Conservation (phyloP, 306 rosid species). For the Prunus dulcis region DNA sequence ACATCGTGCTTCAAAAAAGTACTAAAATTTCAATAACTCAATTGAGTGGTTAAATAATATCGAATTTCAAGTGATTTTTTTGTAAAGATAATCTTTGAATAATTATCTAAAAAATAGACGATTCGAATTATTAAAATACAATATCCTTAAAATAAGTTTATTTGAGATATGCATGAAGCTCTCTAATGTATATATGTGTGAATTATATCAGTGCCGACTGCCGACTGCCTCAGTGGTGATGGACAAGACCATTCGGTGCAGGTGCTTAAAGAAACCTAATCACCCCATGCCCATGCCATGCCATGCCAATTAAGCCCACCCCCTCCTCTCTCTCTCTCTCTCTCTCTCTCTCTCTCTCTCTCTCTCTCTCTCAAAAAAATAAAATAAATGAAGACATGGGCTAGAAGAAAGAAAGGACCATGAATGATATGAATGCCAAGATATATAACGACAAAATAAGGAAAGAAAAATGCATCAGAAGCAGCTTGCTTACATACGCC, state of each 20-base stretch:
- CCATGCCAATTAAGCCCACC: conserved; percentile 9
- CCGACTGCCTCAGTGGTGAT: conserved; percentile 1
- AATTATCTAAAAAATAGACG: no score
- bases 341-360: conserved; percentile 2
- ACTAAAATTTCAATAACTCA: no score
- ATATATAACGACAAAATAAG: conserved; percentile 29
- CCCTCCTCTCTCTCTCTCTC: background rate
- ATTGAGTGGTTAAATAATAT: no score
- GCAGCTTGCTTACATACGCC: conserved; percentile 7
- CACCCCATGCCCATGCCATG: background rate
- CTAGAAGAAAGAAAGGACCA: background rate
- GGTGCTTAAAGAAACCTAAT: conserved; percentile 22
- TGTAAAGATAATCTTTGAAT: no score
- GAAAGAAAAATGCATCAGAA: conserved; percentile 18
- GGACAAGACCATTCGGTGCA: conserved; percentile 33
- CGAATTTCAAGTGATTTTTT: no score
- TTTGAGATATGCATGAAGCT: no score
- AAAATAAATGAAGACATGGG: background rate
- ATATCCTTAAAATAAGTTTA: no score
- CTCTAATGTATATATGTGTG: background rate
- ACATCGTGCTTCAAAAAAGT: no score
- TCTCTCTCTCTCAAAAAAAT: background rate
- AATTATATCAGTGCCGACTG: conserved; percentile 2
- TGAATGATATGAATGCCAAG: conserved; percentile 17
- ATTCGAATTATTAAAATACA: no score